Conservation (phyloP, 2,329 filamentous ascomycete species). For the Anthostomella pinea region DNA sequence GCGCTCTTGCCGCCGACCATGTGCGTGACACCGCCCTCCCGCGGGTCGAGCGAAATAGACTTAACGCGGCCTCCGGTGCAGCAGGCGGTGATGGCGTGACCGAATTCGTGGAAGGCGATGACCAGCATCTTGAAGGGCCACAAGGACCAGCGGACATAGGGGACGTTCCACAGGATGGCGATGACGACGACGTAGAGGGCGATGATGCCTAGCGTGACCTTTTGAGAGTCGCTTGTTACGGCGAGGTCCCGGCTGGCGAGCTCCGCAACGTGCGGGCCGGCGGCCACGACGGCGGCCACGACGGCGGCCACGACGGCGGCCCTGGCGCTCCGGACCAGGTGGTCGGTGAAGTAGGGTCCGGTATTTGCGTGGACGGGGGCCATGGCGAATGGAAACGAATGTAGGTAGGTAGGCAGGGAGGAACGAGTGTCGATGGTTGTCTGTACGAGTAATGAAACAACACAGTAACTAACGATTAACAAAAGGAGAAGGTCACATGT, state of each 20-base stretch:
- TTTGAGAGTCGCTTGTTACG: conserved; percentile 64
- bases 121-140: conserved; percentile 90
- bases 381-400: conserved; percentile 17
- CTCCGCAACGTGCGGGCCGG: conserved; percentile 17
- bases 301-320: conserved; percentile 26
- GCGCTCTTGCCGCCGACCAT: conserved; percentile 70
- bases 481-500: too few species aligned
- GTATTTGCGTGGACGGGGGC: conserved; percentile 23
- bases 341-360: conserved; percentile 19
- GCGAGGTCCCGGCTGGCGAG: conserved; percentile 52
- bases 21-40: conserved; percentile 75
- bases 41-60: conserved; percentile 70
- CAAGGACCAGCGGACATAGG: conserved; percentile 69
- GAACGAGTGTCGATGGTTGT: too few species aligned
- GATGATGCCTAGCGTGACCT: conserved; percentile 69
- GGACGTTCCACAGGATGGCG: conserved; percentile 75
- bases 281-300: conserved; percentile 23
- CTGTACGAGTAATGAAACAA: too few species aligned
- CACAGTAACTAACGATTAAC: too few species aligned
- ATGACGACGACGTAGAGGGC: conserved; percentile 70
- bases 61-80: conserved; percentile 72
- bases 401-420: conserved; percentile 2
- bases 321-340: conserved; percentile 24
- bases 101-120: conserved; percentile 79
- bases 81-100: conserved; percentile 70